phyloP scores from a whole-genome alignment of 352 stramenopile genomes.

The Pythium oligandrum region DNA sequence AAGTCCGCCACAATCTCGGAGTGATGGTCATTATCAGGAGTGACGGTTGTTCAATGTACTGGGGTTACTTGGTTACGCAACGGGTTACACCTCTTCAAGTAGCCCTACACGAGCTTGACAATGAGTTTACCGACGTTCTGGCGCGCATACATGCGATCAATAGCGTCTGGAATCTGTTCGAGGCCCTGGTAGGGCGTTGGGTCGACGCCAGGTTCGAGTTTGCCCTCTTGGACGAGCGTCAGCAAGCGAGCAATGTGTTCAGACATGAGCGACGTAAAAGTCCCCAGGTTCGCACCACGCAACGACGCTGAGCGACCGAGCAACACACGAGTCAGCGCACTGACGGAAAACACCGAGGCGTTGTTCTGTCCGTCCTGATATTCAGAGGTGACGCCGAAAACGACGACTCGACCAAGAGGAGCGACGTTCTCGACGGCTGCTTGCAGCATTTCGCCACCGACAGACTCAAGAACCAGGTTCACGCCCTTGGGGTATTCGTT shows the following conservation, averaged over 20 bases:
- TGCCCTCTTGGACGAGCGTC: constrained; percentile 37
- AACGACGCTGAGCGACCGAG: constrained; percentile 33
- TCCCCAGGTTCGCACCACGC: constrained; percentile 31
- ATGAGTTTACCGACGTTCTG: too few species aligned
- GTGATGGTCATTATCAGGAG: too few species aligned
- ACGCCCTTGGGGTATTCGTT: constrained; percentile 64
- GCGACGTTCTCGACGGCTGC: constrained; percentile 53
- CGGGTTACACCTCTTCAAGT: too few species aligned
- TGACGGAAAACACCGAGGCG: constrained; percentile 5
- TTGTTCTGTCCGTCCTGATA: constrained; percentile 32
- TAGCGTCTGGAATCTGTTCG: constrained; percentile 25
- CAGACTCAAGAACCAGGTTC: constrained; percentile 62
- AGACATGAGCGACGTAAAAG: constrained; percentile 25
- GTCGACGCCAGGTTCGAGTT: constrained; percentile 54
- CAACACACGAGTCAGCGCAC: constrained; percentile 10
- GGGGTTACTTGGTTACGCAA: too few species aligned
- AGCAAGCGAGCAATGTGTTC: constrained; percentile 43
- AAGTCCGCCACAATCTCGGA: too few species aligned
- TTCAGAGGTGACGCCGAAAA: constrained; percentile 49
- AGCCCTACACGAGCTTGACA: too few species aligned
- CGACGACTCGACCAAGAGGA: constrained; percentile 47
- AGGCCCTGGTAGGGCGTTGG: constrained; percentile 23
- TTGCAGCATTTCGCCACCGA: constrained; percentile 54
- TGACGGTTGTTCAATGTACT: too few species aligned
- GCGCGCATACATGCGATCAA: constrained; percentile 43